Evolutionary conservation across 108 stramenopile species (phyloP).

Genomic region (Skeletonema menzelii): DNA sequence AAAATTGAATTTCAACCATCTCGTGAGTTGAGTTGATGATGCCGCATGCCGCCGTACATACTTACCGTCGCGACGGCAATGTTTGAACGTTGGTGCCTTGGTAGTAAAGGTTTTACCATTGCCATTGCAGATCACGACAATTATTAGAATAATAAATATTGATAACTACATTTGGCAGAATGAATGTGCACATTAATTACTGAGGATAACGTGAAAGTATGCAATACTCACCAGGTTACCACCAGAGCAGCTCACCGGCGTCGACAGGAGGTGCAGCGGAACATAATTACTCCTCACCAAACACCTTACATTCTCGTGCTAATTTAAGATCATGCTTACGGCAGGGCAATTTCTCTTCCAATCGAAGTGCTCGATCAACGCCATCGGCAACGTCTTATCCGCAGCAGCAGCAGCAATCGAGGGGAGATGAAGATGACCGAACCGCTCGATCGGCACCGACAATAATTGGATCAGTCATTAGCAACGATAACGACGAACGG

Average conservation of each 20-base stretch:
- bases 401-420: slow-evolving; percentile 3
- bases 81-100: no score
- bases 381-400: neutral
- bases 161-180: neutral
- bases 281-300: neutral
- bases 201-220: neutral
- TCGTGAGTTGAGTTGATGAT: no score
- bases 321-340: slow-evolving; percentile 15
- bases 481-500: slow-evolving; percentile 14
- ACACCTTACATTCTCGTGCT: neutral
- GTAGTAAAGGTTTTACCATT: no score
- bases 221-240: neutral
- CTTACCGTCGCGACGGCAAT: no score
- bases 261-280: neutral
- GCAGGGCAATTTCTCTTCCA: neutral
- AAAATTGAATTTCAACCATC: no score
- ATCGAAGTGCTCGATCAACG: neutral
- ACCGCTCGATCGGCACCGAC: neutral
- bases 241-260: neutral
- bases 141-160: no score
- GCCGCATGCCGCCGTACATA: no score
- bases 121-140: no score
- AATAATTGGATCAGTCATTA: neutral
- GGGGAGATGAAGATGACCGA: slow-evolving; percentile 11
- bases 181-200: no score